Percentiles rank a stretch among this genome's conserved stretches.
phyloP scores from a whole-genome alignment of 2,329 filamentous ascomycete species.

The Sarocladium brachiariae region DNA sequence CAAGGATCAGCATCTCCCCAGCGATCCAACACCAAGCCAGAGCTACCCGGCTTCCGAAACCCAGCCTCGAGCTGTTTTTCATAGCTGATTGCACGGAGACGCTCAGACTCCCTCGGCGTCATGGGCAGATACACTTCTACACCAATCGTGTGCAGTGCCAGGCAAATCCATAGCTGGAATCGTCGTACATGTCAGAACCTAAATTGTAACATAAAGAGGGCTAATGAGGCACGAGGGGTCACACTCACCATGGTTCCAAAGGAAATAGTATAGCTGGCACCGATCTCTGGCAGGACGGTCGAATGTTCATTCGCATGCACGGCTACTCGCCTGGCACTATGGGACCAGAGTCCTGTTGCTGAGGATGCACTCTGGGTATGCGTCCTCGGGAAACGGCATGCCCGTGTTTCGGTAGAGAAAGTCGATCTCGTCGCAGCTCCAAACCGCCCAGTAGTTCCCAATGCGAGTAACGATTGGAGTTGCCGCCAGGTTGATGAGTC shows the following conservation, averaged over 20 bases:
- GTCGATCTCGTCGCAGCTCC: slow-evolving; percentile 8
- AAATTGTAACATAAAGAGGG: too few species aligned
- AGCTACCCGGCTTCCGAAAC: slow-evolving; percentile 1
- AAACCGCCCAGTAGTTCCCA: background rate
- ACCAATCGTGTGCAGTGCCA: background rate
- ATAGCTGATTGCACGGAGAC: slow-evolving; percentile 2
- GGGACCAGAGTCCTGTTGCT: background rate
- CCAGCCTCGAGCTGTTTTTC: background rate
- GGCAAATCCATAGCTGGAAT: background rate
- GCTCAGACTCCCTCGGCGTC: slow-evolving; percentile 1
- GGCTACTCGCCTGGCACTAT: background rate
- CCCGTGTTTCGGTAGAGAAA: background rate
- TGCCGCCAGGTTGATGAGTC: slow-evolving; percentile 4
- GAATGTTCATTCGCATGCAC: background rate
- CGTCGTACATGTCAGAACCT: too few species aligned
- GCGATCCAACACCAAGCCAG: background rate
- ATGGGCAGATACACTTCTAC: slow-evolving; percentile 1
- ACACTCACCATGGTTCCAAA: background rate
- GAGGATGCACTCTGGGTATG: background rate
- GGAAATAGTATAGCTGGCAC: background rate
- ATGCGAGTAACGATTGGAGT: background rate
- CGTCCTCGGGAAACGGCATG: background rate
- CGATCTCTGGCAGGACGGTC: background rate
- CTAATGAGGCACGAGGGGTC: too few species aligned
- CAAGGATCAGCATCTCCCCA: background rate